Conservation (phyloP, 768 basidiomycete species). For the Russula brevipes region DNA sequence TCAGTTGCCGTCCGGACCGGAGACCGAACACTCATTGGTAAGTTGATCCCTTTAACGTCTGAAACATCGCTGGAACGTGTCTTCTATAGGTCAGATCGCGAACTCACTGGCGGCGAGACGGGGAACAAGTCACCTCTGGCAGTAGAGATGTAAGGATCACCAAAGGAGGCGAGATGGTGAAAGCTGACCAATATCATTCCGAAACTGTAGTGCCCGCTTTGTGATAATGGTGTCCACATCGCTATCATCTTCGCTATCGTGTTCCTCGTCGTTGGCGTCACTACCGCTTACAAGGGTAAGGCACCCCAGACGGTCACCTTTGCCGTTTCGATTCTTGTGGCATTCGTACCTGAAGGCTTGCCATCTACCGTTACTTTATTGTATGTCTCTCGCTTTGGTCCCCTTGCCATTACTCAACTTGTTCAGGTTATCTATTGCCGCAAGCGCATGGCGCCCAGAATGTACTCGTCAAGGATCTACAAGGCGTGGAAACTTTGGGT, state of each 20-base stretch:
- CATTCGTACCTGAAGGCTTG: constrained; percentile 58
- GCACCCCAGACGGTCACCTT: constrained; percentile 57
- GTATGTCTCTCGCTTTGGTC: constrained; percentile 21
- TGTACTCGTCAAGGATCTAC: constrained; percentile 69
- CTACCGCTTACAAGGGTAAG: constrained; percentile 60
- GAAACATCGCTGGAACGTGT: background rate
- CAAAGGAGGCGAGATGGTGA: no score
- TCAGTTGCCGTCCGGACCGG: constrained; percentile 64
- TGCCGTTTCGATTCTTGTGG: constrained; percentile 55
- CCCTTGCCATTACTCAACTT: background rate
- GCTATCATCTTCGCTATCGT: constrained; percentile 58
- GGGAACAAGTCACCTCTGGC: constrained; percentile 64
- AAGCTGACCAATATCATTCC: constrained; percentile 1
- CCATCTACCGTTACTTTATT: constrained; percentile 64
- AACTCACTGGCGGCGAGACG: constrained; percentile 57
- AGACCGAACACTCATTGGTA: constrained; percentile 61
- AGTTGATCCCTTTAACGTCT: constrained; percentile 4
- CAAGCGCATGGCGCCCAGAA: constrained; percentile 72
- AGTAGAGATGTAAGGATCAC: constrained; percentile 51
- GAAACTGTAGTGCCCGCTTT: constrained; percentile 44
- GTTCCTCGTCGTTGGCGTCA: constrained; percentile 62
- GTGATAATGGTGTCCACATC: constrained; percentile 58
- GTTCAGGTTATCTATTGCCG: constrained; percentile 52
- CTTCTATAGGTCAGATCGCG: constrained; percentile 55
- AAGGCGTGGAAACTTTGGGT: constrained; percentile 67